A percentile compares a stretch with the other conserved stretches of the same genome.
Evolutionary conservation across 1,139 yeast genomes (phyloP).

Genomic region (Candida pseudoviswanathii): DNA sequence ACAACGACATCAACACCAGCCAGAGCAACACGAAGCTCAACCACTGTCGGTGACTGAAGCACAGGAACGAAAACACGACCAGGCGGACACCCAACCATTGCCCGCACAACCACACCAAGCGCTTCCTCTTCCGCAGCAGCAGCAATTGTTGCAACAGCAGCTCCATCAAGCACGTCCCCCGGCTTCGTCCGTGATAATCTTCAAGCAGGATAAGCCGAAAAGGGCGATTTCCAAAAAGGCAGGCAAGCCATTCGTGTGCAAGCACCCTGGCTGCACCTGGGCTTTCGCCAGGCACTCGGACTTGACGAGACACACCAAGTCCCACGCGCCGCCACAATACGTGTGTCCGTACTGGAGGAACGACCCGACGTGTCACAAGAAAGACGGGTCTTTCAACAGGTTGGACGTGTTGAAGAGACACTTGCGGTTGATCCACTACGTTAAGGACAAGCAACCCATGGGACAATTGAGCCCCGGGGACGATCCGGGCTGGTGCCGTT

Average conservation of each 20-base stretch:
- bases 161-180: slow-evolving; percentile 1
- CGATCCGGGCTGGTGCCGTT: slow-evolving; percentile 67
- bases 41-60: not conserved
- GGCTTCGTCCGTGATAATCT: slow-evolving; percentile 2
- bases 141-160: not conserved
- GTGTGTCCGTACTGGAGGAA: slow-evolving; percentile 72
- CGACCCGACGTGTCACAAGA: slow-evolving; percentile 70
- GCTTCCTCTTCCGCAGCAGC: not conserved
- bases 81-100: not conserved
- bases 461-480: slow-evolving; percentile 23
- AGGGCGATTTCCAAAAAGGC: not conserved
- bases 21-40: not conserved
- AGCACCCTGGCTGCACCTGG: slow-evolving; percentile 61
- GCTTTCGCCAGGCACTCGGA: slow-evolving; percentile 69
- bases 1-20: not conserved
- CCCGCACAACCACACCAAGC: not conserved
- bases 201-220: slow-evolving; percentile 5
- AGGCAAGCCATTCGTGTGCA: slow-evolving; percentile 45
- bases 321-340: slow-evolving; percentile 64
- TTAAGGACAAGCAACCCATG: slow-evolving; percentile 44
- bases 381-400: slow-evolving; percentile 71
- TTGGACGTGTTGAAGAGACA: slow-evolving; percentile 73
- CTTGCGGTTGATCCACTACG: slow-evolving; percentile 64
- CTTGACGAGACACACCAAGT: slow-evolving; percentile 62
- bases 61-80: not conserved